These are phyloP conservation scores for Phlebiopsis gigantea DNA, from an alignment of 768 basidiomycete genomes.

Conservation along the genomic window DNA sequence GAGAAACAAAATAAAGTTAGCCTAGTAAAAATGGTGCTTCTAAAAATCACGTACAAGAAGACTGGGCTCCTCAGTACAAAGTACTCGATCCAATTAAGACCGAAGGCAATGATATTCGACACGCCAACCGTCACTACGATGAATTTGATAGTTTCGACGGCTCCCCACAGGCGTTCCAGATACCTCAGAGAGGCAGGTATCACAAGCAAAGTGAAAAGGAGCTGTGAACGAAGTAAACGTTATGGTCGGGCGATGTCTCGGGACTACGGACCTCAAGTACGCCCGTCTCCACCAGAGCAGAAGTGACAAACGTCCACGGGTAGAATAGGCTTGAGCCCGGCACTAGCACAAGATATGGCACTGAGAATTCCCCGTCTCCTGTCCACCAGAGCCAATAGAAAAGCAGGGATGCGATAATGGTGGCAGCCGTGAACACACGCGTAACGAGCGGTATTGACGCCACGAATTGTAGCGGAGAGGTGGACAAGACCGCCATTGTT, in stretches of 20 bases:
- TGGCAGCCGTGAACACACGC: slow-evolving; percentile 61
- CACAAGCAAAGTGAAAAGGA: slow-evolving; percentile 68
- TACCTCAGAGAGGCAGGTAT: slow-evolving; percentile 84
- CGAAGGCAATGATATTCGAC: slow-evolving; percentile 86
- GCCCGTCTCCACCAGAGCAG: slow-evolving; percentile 80
- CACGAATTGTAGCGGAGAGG: slow-evolving; percentile 56
- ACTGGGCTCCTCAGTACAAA: slow-evolving; percentile 63
- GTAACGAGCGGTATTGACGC: slow-evolving; percentile 77
- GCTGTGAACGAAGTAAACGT: slow-evolving; percentile 39
- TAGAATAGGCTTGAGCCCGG: slow-evolving; percentile 79
- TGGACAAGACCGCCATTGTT: slow-evolving; percentile 70
- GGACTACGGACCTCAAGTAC: slow-evolving; percentile 67
- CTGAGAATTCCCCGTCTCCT: slow-evolving; percentile 31
- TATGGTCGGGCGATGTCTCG: neutral
- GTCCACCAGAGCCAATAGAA: slow-evolving; percentile 65
- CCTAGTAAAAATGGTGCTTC: neutral
- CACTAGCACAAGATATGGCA: slow-evolving; percentile 71
- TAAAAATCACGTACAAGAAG: slow-evolving; percentile 61
- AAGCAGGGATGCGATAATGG: slow-evolving; percentile 49
- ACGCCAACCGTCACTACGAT: slow-evolving; percentile 70
- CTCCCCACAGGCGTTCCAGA: slow-evolving; percentile 93
- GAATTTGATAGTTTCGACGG: slow-evolving; percentile 81
- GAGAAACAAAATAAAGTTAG: neutral
- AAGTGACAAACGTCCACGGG: slow-evolving; percentile 93
- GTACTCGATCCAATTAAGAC: slow-evolving; percentile 86